phyloP scores from a whole-genome alignment of 352 stramenopile species.

The Elongisporangium prolatum region DNA sequence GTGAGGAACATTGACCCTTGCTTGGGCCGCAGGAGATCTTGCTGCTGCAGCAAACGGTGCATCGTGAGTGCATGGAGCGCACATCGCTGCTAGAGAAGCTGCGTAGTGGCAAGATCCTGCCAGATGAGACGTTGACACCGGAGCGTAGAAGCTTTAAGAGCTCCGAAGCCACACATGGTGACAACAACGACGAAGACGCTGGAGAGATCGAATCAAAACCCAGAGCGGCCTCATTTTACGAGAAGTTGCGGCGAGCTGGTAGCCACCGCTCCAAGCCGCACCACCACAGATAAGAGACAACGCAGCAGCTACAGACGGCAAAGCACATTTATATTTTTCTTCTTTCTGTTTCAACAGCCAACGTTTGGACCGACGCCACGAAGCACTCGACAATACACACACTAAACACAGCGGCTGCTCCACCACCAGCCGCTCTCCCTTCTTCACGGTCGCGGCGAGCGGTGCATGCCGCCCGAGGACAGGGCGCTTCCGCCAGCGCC shows the following conservation, averaged over 20 bases:
- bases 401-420: slow-evolving; percentile 4
- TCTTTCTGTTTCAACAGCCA: slow-evolving; percentile 17
- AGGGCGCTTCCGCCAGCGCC: slow-evolving; percentile 44
- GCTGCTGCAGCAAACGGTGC: slow-evolving; percentile 74
- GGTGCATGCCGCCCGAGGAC: slow-evolving; percentile 38
- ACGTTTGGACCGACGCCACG: slow-evolving; percentile 10
- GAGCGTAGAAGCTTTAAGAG: slow-evolving; percentile 4
- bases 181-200: slow-evolving; percentile 16
- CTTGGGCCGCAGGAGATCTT: slow-evolving; percentile 47
- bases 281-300: slow-evolving; percentile 2
- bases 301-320: neutral
- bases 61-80: slow-evolving; percentile 77
- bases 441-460: slow-evolving; percentile 32
- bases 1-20: neutral
- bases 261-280: slow-evolving; percentile 42
- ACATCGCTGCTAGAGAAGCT: slow-evolving; percentile 76
- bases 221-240: slow-evolving; percentile 65
- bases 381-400: neutral
- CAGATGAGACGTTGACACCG: slow-evolving; percentile 25
- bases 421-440: slow-evolving; percentile 5
- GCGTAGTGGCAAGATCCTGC: slow-evolving; percentile 58
- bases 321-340: slow-evolving; percentile 4
- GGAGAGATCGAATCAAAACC: slow-evolving; percentile 19
- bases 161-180: slow-evolving; percentile 1
- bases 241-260: slow-evolving; percentile 59